phyloP scores from a whole-genome alignment of 345 rosid species.

The Syzygium grande region DNA sequence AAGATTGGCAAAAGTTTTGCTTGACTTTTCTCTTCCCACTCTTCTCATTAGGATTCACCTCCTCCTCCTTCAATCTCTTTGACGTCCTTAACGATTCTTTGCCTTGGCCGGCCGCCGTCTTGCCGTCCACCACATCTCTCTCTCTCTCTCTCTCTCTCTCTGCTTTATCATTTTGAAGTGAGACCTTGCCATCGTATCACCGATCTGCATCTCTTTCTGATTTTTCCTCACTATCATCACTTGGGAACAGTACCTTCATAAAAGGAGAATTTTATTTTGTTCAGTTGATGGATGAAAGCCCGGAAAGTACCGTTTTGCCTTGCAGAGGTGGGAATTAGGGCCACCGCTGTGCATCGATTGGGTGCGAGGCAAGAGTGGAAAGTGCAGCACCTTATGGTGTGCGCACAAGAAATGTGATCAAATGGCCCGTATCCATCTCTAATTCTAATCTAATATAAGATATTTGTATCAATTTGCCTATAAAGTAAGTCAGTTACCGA shows the following conservation, averaged over 20 bases:
- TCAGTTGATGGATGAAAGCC: not conserved
- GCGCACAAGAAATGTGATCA: not conserved
- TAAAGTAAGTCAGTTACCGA: not conserved
- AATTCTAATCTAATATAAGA: not conserved
- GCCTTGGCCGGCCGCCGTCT: not conserved
- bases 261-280: not conserved
- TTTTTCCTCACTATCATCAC: not conserved
- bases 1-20: not conserved
- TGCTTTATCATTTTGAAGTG: not conserved
- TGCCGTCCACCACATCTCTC: not conserved
- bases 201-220: not conserved
- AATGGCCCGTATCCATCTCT: not conserved
- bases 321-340: not conserved
- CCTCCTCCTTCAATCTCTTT: not conserved
- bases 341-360: not conserved
- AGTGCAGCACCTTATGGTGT: not conserved
- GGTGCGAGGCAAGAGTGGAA: not conserved
- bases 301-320: not conserved
- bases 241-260: not conserved
- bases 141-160: not conserved
- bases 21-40: not conserved
- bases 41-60: not conserved
- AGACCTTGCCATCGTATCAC: not conserved
- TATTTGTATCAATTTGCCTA: not conserved
- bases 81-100: not conserved